A percentile compares a stretch with the other conserved stretches of the same genome.
Evolutionary conservation across 108 stramenopile genomes (phyloP).

Genomic region (Cyclostephanos tholiformis): DNA sequence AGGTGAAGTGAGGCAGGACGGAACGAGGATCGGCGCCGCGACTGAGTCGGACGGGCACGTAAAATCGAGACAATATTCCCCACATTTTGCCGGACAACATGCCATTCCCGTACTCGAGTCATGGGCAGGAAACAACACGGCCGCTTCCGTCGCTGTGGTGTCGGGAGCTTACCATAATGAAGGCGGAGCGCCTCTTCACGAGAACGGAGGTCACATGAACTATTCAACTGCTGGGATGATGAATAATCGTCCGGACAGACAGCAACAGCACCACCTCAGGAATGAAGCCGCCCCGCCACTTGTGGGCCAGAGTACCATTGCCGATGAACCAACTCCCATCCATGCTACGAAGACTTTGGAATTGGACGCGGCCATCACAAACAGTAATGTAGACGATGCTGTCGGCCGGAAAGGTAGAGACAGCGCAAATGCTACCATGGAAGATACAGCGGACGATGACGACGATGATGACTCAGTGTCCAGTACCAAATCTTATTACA

Average conservation of each 20-base stretch:
- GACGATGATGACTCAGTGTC: neutral
- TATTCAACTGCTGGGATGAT: neutral
- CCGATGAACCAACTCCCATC: too few species aligned
- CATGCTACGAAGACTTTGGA: too few species aligned
- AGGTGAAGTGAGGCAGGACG: slow-evolving; percentile 1
- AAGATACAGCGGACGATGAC: neutral
- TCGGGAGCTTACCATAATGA: too few species aligned
- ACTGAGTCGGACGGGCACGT: slow-evolving; percentile 18
- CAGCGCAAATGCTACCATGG: neutral
- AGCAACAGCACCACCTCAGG: neutral
- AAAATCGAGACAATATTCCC: slow-evolving; percentile 5
- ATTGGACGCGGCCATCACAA: neutral
- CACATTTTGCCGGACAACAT: too few species aligned
- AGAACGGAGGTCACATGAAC: neutral
- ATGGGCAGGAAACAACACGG: too few species aligned
- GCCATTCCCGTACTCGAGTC: too few species aligned
- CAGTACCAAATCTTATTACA: slow-evolving; percentile 18
- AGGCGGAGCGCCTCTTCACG: too few species aligned
- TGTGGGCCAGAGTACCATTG: too few species aligned
- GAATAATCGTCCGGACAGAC: neutral
- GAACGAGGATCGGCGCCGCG: neutral
- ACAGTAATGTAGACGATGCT: neutral
- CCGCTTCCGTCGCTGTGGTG: neutral
- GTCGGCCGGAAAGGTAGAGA: neutral
- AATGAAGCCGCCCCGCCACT: neutral